Evolutionary conservation across 805 yeast species (phyloP).

Genomic region (Metschnikowia koreensis): DNA sequence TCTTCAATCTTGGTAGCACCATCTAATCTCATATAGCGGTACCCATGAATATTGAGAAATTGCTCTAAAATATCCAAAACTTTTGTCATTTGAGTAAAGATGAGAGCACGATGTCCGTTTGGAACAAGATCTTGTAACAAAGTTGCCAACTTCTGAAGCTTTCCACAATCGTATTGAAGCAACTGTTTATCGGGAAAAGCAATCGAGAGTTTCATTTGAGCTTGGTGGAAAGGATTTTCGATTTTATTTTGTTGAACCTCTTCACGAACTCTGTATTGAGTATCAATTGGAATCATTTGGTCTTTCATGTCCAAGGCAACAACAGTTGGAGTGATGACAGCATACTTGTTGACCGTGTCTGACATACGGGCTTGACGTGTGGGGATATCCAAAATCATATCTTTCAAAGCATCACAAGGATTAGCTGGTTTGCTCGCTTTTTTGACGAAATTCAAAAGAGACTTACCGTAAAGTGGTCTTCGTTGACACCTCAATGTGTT

Average conservation of each 20-base stretch:
- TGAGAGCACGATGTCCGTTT: conserved; percentile 89
- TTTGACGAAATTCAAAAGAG: conserved; percentile 38
- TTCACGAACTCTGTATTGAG: conserved; percentile 30
- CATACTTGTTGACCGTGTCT: conserved; percentile 65
- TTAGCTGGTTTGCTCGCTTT: background rate
- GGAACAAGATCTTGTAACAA: conserved; percentile 74
- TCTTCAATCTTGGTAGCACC: conserved; percentile 98
- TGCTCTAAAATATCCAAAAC: conserved; percentile 92
- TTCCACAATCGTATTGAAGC: conserved; percentile 95
- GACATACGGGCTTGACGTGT: conserved; percentile 36
- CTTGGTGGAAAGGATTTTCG: conserved; percentile 63
- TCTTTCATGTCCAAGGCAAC: conserved; percentile 72
- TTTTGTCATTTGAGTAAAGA: conserved; percentile 97
- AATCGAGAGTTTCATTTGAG: conserved; percentile 83
- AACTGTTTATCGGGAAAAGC: conserved; percentile 95
- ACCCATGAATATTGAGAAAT: conserved; percentile 91
- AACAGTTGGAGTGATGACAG: conserved; percentile 85
- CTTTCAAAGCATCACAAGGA: conserved; percentile 26
- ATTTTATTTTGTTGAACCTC: conserved; percentile 40
- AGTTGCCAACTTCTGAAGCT: conserved; percentile 78
- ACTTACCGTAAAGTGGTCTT: conserved; percentile 66
- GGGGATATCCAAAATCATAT: conserved; percentile 26
- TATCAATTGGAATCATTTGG: conserved; percentile 41
- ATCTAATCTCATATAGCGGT: conserved; percentile 89
- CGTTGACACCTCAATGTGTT: conserved; percentile 65